Conservation (phyloP, 2,329 filamentous ascomycete genomes). For the Cytospora piceae region DNA sequence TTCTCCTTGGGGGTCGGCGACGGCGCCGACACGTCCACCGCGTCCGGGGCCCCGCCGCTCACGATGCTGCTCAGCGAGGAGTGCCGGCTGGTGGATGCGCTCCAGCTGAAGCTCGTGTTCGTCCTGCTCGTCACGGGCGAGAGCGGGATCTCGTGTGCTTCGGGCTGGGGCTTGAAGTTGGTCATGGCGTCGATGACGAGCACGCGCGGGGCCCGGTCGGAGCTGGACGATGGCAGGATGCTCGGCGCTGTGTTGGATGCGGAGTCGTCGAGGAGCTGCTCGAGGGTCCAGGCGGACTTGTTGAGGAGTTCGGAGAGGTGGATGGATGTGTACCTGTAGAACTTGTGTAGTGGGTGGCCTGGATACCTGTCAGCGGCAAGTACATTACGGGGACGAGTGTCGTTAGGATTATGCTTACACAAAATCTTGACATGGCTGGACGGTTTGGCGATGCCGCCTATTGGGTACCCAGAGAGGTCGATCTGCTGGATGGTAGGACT, state of each 20-base stretch:
- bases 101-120: conserved; percentile 21
- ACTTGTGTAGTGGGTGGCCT: conserved; percentile 68
- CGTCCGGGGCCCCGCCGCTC: conserved; percentile 19
- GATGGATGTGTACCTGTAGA: conserved; percentile 62
- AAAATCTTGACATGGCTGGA: conserved; percentile 53
- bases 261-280: conserved; percentile 49
- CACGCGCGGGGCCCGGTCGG: conserved; percentile 46
- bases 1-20: conserved; percentile 36
- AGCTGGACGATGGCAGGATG: conserved; percentile 37
- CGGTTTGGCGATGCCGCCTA: conserved; percentile 44
- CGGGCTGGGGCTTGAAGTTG: conserved; percentile 49
- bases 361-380: not conserved
- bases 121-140: conserved; percentile 51
- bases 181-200: conserved; percentile 68
- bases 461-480: conserved; percentile 52
- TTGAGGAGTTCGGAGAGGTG: conserved; percentile 61
- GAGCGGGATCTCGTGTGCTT: conserved; percentile 50
- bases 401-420: conserved; percentile 41
- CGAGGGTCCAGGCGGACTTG: conserved; percentile 50
- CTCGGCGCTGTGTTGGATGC: conserved; percentile 41
- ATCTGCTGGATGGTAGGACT: conserved; percentile 64
- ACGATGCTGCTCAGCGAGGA: conserved; percentile 26
- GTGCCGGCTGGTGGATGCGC: conserved; percentile 24
- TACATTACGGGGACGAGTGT: not conserved
- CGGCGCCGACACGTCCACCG: conserved; percentile 1